These are phyloP conservation scores for Mucor mucedo DNA, from an alignment of 371 early-diverging fungal genomes.

Conservation along the genomic window DNA sequence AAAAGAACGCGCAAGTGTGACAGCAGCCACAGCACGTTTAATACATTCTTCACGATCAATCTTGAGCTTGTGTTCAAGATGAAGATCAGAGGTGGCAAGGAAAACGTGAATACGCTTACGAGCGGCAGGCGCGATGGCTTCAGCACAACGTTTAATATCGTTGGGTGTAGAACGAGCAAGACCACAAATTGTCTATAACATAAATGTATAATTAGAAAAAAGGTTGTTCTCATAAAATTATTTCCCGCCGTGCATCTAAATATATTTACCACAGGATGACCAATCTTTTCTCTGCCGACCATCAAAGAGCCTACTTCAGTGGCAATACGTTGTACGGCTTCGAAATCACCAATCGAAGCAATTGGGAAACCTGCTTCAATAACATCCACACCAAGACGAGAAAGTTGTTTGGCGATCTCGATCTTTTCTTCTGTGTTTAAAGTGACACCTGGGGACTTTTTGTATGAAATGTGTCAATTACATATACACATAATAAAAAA, in stretches of 20 bases:
- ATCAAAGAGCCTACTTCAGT: constrained; percentile 87
- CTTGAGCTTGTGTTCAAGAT: constrained; percentile 91
- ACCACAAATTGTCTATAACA: constrained; percentile 79
- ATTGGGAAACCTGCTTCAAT: constrained; percentile 96
- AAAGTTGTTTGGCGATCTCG: constrained; percentile 89
- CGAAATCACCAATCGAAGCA: constrained; percentile 93
- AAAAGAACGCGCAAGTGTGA: constrained; percentile 76
- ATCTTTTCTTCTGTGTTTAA: constrained; percentile 91
- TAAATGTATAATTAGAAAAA: neutral
- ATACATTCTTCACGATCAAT: constrained; percentile 89
- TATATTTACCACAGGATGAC: constrained; percentile 79
- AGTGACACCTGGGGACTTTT: constrained; percentile 91
- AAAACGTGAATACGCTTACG: constrained; percentile 91
- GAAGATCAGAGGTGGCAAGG: constrained; percentile 96
- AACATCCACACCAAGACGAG: constrained; percentile 91
- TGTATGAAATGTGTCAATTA: too few species aligned
- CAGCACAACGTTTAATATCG: constrained; percentile 90
- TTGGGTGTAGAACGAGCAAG: constrained; percentile 86
- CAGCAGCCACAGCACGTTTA: constrained; percentile 82
- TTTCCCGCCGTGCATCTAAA: neutral
- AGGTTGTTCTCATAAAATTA: too few species aligned
- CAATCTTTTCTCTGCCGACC: constrained; percentile 80
- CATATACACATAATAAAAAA: too few species aligned
- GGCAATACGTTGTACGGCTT: constrained; percentile 93
- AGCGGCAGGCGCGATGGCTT: constrained; percentile 87